A percentile compares a stretch with the other conserved stretches of the same genome.
phyloP scores from a whole-genome alignment of 2,329 filamentous ascomycete genomes.

The Botrytis cinerea region DNA sequence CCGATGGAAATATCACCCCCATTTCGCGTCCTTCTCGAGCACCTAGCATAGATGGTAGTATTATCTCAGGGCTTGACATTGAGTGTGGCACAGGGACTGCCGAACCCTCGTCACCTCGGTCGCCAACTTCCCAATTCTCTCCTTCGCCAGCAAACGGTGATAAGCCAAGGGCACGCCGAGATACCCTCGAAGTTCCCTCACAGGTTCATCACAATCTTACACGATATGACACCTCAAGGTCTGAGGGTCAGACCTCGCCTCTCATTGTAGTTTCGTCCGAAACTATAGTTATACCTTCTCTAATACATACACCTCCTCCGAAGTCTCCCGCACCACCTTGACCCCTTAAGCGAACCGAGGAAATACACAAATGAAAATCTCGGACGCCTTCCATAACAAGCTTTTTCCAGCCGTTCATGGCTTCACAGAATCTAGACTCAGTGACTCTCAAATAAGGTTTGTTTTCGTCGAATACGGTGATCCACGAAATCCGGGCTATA shows the following conservation, averaged over 20 bases:
- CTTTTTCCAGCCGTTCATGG: not conserved
- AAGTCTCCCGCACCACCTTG: constrained; percentile 1
- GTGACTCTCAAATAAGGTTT: not conserved
- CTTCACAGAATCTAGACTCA: not conserved
- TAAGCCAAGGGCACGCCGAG: constrained; percentile 29
- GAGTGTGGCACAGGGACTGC: constrained; percentile 31
- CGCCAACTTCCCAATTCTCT: constrained; percentile 22
- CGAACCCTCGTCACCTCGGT: constrained; percentile 26
- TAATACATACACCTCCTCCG: not conserved
- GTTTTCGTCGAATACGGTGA: not conserved
- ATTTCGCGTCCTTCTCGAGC: constrained; percentile 43
- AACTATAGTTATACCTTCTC: not conserved
- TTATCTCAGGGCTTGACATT: constrained; percentile 38
- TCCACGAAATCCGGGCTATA: not conserved
- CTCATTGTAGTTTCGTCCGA: constrained; percentile 35
- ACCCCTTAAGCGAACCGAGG: not conserved
- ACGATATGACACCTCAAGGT: constrained; percentile 10
- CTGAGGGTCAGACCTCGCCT: constrained; percentile 25
- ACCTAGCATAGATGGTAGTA: constrained; percentile 44
- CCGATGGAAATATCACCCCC: constrained; percentile 41
- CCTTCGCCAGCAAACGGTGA: constrained; percentile 19
- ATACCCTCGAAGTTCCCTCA: constrained; percentile 44
- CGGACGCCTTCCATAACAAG: not conserved
- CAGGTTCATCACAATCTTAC: constrained; percentile 38
- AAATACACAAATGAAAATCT: not conserved